Evolutionary conservation across 306 rosid genomes (phyloP), one percentile per base, ranked within the genome.

Genomic region (Sphenostylis stenocarpa): DNA sequence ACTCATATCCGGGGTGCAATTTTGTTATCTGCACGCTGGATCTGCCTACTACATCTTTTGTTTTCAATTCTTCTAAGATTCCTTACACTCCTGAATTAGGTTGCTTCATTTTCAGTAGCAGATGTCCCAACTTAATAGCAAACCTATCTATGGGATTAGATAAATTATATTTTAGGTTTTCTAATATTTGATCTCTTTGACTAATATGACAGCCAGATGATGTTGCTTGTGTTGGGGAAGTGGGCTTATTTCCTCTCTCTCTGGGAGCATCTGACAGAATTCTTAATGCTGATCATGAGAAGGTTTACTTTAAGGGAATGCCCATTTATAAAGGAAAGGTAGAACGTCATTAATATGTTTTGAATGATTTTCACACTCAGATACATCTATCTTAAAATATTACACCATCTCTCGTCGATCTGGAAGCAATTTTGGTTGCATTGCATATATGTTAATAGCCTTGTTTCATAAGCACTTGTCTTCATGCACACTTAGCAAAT

Each of bases 251-350:
- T 81, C 88, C 97, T 20, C 11, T 72, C 17, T 75, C 65, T 82
- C 67, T 91, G 82, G 99, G 97, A 85, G 87, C 97, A 70, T 86
- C 94, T 47, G 86, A 87, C 70, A 85, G 87, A 80, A 75, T 95
- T 84, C 91, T 90, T 53, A 95, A 95, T 61, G 96, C 97, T 41
- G 88, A 92, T 78, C 87, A 92, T 60, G 90, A 88, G n/a, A 77
- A 90, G 73, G 84, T 89, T 44, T 95, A 92, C 85, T 95, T 88
- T 51, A 87, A 87, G 86, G 97, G 97, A 82, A 95, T 95, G 97
- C 97, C 97, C n/a, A 34, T 45, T 29, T 88, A 88, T 89, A 91
- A 85, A 47, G 99, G 96, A 84, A 88, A 86, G 96, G 97, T 92
- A 89, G 13, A 61, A 75, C 77, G 67, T 33, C 21, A 17, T 77